These are phyloP conservation scores for Penicillium sp. DNA, from an alignment of 2,329 filamentous ascomycete species.

Conservation along the genomic window DNA sequence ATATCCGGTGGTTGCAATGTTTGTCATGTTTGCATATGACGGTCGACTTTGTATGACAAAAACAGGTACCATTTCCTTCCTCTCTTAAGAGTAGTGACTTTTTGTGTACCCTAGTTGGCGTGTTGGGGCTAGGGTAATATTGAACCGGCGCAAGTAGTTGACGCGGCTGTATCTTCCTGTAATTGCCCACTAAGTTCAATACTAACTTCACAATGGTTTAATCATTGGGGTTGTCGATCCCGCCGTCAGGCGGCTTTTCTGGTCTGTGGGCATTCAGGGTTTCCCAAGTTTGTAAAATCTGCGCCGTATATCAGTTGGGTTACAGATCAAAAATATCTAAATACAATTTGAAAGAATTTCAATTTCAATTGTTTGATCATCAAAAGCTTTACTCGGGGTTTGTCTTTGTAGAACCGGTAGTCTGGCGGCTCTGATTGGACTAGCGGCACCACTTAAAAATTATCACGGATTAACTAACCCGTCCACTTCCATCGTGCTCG, in stretches of 20 bases:
- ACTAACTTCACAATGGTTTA: not conserved
- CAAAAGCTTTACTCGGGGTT: not conserved
- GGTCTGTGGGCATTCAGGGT: not conserved
- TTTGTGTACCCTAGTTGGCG: not conserved
- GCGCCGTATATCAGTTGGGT: not conserved
- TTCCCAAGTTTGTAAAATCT: not conserved
- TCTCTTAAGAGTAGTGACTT: not conserved
- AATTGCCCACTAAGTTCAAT: not conserved
- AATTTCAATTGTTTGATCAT: not conserved
- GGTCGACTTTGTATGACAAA: not conserved
- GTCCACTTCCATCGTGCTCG: constrained; percentile 29
- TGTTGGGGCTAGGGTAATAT: not conserved
- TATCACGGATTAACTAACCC: constrained; percentile 41
- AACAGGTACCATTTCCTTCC: not conserved
- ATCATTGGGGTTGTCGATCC: not conserved
- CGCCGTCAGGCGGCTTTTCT: not conserved
- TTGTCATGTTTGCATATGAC: not conserved
- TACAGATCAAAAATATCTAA: not conserved
- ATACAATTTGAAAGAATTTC: not conserved
- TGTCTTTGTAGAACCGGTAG: not conserved
- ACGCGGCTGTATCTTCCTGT: not conserved
- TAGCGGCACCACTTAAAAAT: constrained; percentile 45
- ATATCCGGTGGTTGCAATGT: not conserved
- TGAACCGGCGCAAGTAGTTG: not conserved
- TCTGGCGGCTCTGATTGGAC: constrained; percentile 38